Conservation (phyloP, 1,284 basidiomycete genomes). For the Athelia psychrophila region DNA sequence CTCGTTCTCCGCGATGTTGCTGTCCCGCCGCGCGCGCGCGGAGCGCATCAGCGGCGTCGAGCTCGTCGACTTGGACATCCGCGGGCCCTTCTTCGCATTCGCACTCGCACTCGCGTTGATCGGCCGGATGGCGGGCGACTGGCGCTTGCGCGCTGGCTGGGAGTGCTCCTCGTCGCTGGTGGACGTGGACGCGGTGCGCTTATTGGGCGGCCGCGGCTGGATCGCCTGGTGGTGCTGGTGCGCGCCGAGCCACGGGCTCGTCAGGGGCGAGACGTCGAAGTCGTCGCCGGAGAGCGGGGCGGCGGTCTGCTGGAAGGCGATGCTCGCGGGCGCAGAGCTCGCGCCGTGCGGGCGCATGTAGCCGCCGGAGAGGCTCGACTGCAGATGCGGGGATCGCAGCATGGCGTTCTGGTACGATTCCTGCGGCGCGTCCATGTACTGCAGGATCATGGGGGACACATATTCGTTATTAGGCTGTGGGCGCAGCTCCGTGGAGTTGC, state of each 20-base stretch:
- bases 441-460: constrained; percentile 59
- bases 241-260: constrained; percentile 73
- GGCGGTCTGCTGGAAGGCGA: constrained; percentile 48
- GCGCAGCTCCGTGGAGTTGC: constrained; percentile 64
- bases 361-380: constrained; percentile 22
- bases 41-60: constrained; percentile 62
- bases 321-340: constrained; percentile 59
- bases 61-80: constrained; percentile 55
- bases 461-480: constrained; percentile 59
- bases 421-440: constrained; percentile 35
- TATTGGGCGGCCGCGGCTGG: constrained; percentile 22
- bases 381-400: constrained; percentile 16
- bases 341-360: constrained; percentile 38
- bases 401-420: constrained; percentile 19
- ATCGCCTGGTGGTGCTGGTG: constrained; percentile 28
- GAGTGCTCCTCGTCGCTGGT: constrained; percentile 30
- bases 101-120: constrained; percentile 23
- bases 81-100: constrained; percentile 27
- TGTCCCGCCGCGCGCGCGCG: constrained; percentile 34
- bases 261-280: constrained; percentile 69
- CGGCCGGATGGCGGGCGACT: constrained; percentile 43
- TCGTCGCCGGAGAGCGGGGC: constrained; percentile 43
- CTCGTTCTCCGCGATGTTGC: constrained; percentile 31
- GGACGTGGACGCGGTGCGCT: constrained; percentile 38
- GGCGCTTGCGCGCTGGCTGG: constrained; percentile 50